phyloP scores from a whole-genome alignment of 768 basidiomycete species.

The Candolleomyces efflorescens region DNA sequence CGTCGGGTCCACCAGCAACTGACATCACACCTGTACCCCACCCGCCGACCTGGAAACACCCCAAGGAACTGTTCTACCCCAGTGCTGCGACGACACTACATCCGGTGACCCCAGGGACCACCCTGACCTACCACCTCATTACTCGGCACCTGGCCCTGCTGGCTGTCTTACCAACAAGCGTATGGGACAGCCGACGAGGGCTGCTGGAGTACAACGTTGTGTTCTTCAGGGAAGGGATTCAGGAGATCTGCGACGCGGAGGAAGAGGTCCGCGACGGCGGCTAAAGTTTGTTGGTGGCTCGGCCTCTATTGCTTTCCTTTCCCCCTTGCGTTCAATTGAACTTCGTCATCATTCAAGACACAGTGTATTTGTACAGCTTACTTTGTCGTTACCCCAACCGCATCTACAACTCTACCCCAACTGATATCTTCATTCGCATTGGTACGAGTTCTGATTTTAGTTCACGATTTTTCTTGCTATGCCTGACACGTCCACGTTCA shows the following conservation, averaged over 20 bases:
- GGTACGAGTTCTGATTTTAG: not conserved
- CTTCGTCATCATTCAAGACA: not conserved
- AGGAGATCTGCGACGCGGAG: conserved; percentile 79
- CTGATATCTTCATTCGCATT: not conserved
- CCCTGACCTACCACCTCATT: conserved; percentile 81
- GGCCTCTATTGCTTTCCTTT: not conserved
- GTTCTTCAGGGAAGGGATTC: conserved; percentile 77
- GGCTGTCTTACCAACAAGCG: conserved; percentile 66
- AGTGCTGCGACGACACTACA: conserved; percentile 62
- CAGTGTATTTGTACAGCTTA: not conserved
- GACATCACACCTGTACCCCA: conserved; percentile 14
- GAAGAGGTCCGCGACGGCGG: conserved; percentile 45
- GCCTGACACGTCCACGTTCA: not conserved
- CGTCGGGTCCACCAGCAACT: conserved; percentile 14
- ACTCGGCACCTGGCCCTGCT: conserved; percentile 68
- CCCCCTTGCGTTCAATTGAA: not conserved
- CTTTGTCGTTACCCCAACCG: not conserved
- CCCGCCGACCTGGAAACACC: conserved; percentile 15
- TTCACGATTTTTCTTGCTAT: not conserved
- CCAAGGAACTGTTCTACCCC: conserved; percentile 58
- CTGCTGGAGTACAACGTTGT: conserved; percentile 86
- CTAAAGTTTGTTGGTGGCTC: conserved; percentile 13
- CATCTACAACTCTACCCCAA: not conserved
- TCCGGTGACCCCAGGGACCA: conserved; percentile 59
- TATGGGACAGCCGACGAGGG: conserved; percentile 69